These are phyloP conservation scores for Vigna radiata DNA, from an alignment of 306 rosid species.

Conservation along the genomic window DNA sequence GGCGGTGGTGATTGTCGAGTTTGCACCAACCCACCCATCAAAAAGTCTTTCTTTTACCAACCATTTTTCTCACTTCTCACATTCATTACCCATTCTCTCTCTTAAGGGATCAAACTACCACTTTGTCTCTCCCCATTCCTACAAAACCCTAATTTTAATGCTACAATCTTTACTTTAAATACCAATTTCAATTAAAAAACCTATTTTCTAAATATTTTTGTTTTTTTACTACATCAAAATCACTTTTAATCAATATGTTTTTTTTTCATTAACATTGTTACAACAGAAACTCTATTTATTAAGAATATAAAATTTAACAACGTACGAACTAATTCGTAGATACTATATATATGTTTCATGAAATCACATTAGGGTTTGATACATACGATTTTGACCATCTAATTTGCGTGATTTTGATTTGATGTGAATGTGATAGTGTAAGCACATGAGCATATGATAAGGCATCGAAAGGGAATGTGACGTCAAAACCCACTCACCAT, in stretches of 20 bases:
- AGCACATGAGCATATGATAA: constrained; percentile 13
- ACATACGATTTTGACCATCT: constrained; percentile 19
- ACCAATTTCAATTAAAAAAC: neutral
- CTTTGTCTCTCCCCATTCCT: neutral
- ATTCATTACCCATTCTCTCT: neutral
- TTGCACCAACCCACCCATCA: constrained; percentile 24
- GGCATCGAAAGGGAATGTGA: constrained; percentile 34
- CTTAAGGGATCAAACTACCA: neutral
- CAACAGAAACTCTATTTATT: no score
- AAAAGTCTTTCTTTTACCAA: constrained; percentile 46
- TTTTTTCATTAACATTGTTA: no score
- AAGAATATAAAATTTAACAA: no score
- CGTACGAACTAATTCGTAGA: no score
- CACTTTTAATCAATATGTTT: no score
- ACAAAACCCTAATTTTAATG: neutral
- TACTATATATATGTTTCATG: no score
- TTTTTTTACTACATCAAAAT: no score
- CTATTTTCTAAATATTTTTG: neutral
- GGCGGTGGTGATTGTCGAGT: constrained; percentile 40
- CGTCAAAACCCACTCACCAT: constrained; percentile 57
- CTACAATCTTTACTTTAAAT: no score
- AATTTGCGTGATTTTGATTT: neutral
- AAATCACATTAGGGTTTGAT: no score
- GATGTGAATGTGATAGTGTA: constrained; percentile 42
- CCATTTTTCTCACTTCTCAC: neutral